phyloP scores from a whole-genome alignment of 1,139 yeast species.

The Blastobotrys petasosporus region DNA sequence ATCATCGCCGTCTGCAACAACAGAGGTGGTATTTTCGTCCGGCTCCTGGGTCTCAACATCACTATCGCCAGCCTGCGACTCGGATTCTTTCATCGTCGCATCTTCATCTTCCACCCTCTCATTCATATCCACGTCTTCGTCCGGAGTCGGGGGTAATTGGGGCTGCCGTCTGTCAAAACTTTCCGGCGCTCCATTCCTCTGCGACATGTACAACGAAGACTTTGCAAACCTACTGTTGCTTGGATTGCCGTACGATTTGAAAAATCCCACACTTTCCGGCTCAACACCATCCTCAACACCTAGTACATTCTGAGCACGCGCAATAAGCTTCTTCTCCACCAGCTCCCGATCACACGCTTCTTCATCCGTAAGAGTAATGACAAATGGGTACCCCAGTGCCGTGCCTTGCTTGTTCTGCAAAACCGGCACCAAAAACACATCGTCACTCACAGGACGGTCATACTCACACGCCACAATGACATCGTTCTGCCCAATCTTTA shows the following conservation, averaged over 20 bases:
- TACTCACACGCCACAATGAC: constrained; percentile 66
- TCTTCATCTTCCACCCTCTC: constrained; percentile 13
- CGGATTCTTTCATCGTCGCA: constrained; percentile 12
- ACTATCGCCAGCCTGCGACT: neutral
- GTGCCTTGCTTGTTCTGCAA: constrained; percentile 33
- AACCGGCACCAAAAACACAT: constrained; percentile 56
- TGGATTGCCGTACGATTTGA: neutral
- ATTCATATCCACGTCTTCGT: constrained; percentile 4
- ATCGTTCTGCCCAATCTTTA: constrained; percentile 59
- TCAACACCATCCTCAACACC: neutral
- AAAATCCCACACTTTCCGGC: neutral
- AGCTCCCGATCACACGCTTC: constrained; percentile 49
- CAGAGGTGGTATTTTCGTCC: neutral
- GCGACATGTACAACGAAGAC: too few relatives aligned
- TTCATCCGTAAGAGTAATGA: constrained; percentile 48
- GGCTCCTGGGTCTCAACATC: neutral
- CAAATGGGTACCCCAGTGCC: constrained; percentile 58
- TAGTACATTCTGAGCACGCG: constrained; percentile 4
- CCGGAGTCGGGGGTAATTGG: constrained; percentile 1
- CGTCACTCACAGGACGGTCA: constrained; percentile 18
- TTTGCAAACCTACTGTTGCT: too few relatives aligned
- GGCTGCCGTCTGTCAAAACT: too few relatives aligned
- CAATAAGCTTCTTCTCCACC: constrained; percentile 47
- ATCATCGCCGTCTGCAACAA: too few relatives aligned
- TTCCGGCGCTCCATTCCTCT: too few relatives aligned